phyloP scores from a whole-genome alignment of 2,329 filamentous ascomycete species.

The Thielaviopsis populi region DNA sequence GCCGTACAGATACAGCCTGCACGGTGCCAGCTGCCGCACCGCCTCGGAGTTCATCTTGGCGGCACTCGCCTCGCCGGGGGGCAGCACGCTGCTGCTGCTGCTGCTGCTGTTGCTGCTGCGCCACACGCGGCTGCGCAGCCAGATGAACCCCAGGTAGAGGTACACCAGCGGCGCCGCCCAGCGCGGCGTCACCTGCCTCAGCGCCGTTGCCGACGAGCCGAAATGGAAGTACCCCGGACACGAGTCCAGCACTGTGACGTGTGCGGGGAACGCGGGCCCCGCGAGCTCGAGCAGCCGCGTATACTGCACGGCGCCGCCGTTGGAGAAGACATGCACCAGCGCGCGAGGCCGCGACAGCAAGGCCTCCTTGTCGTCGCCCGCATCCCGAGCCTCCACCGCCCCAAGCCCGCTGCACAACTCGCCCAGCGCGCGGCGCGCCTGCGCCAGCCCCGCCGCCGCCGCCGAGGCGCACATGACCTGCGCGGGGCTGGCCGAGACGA shows the following conservation, averaged over 20 bases:
- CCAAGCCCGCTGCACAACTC: not conserved
- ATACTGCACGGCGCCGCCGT: constrained; percentile 29
- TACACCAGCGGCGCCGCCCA: not conserved
- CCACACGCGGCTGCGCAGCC: constrained; percentile 24
- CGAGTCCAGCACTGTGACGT: not conserved
- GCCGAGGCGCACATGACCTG: not conserved
- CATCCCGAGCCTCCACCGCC: not conserved
- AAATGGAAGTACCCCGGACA: not conserved
- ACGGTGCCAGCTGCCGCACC: constrained; percentile 26
- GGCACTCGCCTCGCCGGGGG: not conserved
- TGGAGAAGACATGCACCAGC: constrained; percentile 37
- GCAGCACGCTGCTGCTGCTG: not conserved
- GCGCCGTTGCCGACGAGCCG: not conserved
- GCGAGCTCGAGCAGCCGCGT: not conserved
- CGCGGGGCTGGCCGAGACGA: constrained; percentile 22
- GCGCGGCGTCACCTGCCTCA: not conserved
- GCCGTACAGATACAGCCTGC: constrained; percentile 39
- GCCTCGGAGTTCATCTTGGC: constrained; percentile 17
- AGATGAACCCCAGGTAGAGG: not conserved
- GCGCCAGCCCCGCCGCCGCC: not conserved
- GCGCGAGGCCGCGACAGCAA: constrained; percentile 23
- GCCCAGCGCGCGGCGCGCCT: not conserved
- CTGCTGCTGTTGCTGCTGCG: not conserved
- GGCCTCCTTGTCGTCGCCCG: not conserved
- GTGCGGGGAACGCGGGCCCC: not conserved